Conservation (phyloP, 2,329 filamentous ascomycete species). For the Penicillium vulpinum region DNA sequence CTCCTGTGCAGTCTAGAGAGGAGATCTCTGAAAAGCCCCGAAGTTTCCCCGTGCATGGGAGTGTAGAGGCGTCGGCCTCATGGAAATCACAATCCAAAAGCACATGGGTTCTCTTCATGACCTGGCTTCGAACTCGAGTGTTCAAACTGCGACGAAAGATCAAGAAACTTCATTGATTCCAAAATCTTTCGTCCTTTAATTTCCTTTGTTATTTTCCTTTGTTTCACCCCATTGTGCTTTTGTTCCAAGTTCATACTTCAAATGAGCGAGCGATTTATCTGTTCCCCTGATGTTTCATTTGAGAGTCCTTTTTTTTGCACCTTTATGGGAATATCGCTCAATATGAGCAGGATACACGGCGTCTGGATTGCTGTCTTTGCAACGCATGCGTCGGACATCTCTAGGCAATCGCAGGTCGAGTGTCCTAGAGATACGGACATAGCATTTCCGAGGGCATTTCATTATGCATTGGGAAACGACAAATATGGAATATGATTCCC, state of each 20-base stretch:
- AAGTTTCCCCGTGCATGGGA: background rate
- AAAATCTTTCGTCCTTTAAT: constrained; percentile 26
- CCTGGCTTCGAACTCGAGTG: constrained; percentile 58
- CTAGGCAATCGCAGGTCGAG: constrained; percentile 9
- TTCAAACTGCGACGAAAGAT: constrained; percentile 50
- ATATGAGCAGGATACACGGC: constrained; percentile 9
- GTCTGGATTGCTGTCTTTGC: constrained; percentile 6
- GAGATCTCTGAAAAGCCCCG: constrained; percentile 25
- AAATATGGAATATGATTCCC: constrained; percentile 6
- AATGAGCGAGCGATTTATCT: constrained; percentile 14
- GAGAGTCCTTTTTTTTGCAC: background rate
- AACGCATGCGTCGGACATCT: constrained; percentile 1
- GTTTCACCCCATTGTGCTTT: background rate
- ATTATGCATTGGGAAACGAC: constrained; percentile 12
- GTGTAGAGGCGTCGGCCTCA: constrained; percentile 17
- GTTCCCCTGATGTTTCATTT: constrained; percentile 8
- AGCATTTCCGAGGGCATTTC: constrained; percentile 3
- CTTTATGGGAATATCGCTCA: constrained; percentile 6
- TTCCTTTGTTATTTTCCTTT: background rate
- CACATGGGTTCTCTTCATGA: constrained; percentile 56
- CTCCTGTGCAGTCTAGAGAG: constrained; percentile 15
- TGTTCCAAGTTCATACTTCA: constrained; percentile 2
- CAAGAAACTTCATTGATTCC: constrained; percentile 26
- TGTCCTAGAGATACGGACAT: background rate
- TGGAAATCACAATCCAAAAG: constrained; percentile 38